Percentiles rank a stretch among this genome's conserved stretches.
These are phyloP conservation scores for Fusarium clavum DNA, from an alignment of 2,329 filamentous ascomycete genomes.

Conservation along the genomic window DNA sequence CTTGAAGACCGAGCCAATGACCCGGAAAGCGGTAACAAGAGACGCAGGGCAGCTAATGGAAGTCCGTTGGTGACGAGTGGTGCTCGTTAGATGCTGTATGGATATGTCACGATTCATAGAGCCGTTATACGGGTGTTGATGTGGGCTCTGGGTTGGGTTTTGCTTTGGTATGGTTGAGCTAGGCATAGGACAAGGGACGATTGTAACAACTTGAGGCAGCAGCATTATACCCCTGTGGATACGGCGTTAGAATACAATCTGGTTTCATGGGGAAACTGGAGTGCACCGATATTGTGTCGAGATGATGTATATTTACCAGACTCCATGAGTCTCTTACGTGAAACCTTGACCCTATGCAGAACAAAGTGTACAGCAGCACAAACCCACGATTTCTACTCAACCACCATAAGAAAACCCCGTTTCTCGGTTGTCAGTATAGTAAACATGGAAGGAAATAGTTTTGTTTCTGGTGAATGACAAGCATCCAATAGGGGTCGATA, in stretches of 20 bases:
- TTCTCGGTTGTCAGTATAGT: background rate
- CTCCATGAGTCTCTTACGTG: background rate
- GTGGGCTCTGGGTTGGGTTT: background rate
- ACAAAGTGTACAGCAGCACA: background rate
- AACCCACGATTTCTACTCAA: background rate
- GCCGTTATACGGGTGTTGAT: constrained; percentile 8
- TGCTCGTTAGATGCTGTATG: constrained; percentile 14
- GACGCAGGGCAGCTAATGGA: constrained; percentile 41
- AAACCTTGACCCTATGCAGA: background rate
- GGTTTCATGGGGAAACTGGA: background rate
- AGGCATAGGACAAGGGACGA: constrained; percentile 2
- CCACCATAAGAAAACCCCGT: background rate
- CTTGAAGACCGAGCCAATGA: constrained; percentile 36
- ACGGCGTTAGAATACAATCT: constrained; percentile 20
- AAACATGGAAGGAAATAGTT: background rate
- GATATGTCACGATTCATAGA: background rate
- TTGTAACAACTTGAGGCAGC: constrained; percentile 3
- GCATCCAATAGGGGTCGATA: background rate
- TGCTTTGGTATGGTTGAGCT: constrained; percentile 15
- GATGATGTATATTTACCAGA: background rate
- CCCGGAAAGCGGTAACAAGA: constrained; percentile 34
- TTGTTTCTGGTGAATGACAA: background rate
- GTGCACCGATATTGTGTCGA: background rate
- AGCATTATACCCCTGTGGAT: constrained; percentile 35
- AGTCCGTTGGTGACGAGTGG: constrained; percentile 24